Percentiles rank a stretch among this genome's conserved stretches.
phyloP scores from a whole-genome alignment of 1,284 basidiomycete genomes.

The Ceratobasidium sp. region DNA sequence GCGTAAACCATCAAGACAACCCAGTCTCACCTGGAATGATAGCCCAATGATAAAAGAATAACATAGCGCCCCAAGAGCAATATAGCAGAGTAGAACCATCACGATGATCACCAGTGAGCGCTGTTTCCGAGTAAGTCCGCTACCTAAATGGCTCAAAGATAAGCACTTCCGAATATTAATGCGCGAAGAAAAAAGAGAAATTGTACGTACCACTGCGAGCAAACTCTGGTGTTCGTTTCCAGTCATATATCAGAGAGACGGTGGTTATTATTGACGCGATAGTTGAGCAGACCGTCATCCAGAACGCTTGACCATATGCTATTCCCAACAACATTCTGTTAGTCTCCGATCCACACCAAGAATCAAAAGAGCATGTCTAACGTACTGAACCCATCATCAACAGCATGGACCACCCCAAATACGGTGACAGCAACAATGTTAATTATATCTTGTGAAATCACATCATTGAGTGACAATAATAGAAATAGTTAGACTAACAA shows the following conservation, averaged over 20 bases:
- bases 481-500: background rate
- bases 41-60: constrained; percentile 69
- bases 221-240: constrained; percentile 71
- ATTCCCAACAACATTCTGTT: background rate
- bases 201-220: constrained; percentile 66
- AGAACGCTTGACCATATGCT: constrained; percentile 69
- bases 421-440: constrained; percentile 70
- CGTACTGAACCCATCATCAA: constrained; percentile 71
- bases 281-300: constrained; percentile 84
- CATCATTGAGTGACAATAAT: constrained; percentile 33
- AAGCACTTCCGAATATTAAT: background rate
- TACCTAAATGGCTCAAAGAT: constrained; percentile 58
- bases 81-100: constrained; percentile 76
- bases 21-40: constrained; percentile 58
- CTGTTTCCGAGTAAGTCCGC: constrained; percentile 83
- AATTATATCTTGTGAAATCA: constrained; percentile 65
- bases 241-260: constrained; percentile 72
- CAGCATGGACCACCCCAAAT: constrained; percentile 73
- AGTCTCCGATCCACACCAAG: constrained; percentile 45
- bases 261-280: constrained; percentile 74
- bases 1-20: background rate
- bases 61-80: constrained; percentile 73
- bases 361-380: constrained; percentile 41
- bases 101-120: constrained; percentile 79
- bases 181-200: background rate